Evolutionary conservation across 2,329 filamentous ascomycete species (phyloP).

Genomic region (Penicillium sp.): DNA sequence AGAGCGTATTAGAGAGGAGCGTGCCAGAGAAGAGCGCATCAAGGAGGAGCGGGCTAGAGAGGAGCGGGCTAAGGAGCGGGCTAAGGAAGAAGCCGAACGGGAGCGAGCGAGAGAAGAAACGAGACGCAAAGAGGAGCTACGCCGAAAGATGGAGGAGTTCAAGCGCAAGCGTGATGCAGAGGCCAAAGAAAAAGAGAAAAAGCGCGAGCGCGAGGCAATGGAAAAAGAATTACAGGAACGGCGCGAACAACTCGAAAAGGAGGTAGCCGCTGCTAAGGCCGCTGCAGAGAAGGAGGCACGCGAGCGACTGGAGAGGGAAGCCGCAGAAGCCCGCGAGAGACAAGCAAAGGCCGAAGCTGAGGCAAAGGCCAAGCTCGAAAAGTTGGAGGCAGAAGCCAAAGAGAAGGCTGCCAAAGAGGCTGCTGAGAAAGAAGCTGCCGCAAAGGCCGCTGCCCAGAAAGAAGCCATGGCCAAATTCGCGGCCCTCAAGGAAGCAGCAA

Average conservation of each 20-base stretch:
- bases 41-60: slow-evolving; percentile 1
- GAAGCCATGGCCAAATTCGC: slow-evolving; percentile 40
- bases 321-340: slow-evolving; percentile 23
- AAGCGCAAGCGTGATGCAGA: slow-evolving; percentile 38
- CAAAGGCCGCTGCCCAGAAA: slow-evolving; percentile 37
- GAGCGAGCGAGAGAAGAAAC: slow-evolving; percentile 33
- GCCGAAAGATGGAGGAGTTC: slow-evolving; percentile 39
- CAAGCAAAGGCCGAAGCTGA: slow-evolving; percentile 21
- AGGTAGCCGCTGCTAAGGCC: slow-evolving; percentile 34
- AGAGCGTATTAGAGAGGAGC: slow-evolving; percentile 25
- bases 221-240: slow-evolving; percentile 41
- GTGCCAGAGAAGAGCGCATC: slow-evolving; percentile 27
- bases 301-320: slow-evolving; percentile 32
- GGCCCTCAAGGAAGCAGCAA: slow-evolving; percentile 40
- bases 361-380: slow-evolving; percentile 30
- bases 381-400: slow-evolving; percentile 34
- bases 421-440: slow-evolving; percentile 66
- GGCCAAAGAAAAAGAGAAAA: slow-evolving; percentile 37
- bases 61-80: slow-evolving; percentile 27
- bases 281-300: slow-evolving; percentile 36
- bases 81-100: slow-evolving; percentile 24
- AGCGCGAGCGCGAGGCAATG: slow-evolving; percentile 41
- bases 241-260: slow-evolving; percentile 40
- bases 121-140: slow-evolving; percentile 37
- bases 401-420: slow-evolving; percentile 36